Evolutionary conservation across 2,329 filamentous ascomycete genomes (phyloP).

Genomic region (Arthrinium phaeospermum): DNA sequence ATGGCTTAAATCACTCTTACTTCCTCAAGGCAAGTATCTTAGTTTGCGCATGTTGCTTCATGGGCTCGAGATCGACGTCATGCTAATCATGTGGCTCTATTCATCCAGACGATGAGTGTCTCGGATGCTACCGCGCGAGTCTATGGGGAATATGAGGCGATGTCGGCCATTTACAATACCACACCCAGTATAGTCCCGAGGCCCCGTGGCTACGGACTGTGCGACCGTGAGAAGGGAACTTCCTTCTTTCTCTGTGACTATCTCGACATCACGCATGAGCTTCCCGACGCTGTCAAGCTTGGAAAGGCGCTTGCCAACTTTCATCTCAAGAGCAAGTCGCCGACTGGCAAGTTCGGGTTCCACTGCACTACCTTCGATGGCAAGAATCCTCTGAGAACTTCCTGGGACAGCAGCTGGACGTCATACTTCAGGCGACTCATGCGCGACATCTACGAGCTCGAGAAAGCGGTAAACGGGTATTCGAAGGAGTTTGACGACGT

Average conservation of each 20-base stretch:
- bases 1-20: background rate
- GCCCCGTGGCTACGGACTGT: conserved; percentile 18
- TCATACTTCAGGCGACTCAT: conserved; percentile 31
- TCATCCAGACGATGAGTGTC: conserved; percentile 1
- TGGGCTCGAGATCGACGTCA: background rate
- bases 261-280: conserved; percentile 19
- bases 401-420: conserved; percentile 26
- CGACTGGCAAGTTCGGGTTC: conserved; percentile 31
- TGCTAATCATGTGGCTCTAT: background rate
- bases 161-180: conserved; percentile 25
- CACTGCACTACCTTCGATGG: conserved; percentile 30
- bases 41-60: background rate
- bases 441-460: conserved; percentile 28
- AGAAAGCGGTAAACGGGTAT: conserved; percentile 29
- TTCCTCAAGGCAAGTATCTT: background rate
- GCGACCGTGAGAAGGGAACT: background rate
- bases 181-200: conserved; percentile 24
- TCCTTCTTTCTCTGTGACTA: conserved; percentile 31
- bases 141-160: conserved; percentile 25
- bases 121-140: conserved; percentile 25
- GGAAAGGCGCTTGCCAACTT: conserved; percentile 28
- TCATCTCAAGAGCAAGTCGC: conserved; percentile 30
- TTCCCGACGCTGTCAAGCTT: conserved; percentile 28
- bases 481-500: conserved; percentile 31
- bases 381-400: conserved; percentile 24